phyloP scores from a whole-genome alignment of 208 protist genomes.

The Trypanosoma lewisi region DNA sequence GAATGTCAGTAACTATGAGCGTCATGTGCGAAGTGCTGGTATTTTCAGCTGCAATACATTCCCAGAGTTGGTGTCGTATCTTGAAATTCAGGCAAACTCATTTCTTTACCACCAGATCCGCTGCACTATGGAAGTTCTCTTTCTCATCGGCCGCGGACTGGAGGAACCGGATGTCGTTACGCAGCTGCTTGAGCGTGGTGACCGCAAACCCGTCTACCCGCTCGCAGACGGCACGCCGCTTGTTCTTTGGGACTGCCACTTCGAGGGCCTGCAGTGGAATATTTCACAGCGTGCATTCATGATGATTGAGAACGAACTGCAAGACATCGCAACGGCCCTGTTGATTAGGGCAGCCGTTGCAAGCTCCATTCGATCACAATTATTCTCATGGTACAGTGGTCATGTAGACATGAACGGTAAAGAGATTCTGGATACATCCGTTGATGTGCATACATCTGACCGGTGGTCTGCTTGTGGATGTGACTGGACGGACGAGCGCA shows the following conservation, averaged over 20 bases:
- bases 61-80: conserved; percentile 74
- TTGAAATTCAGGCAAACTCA: conserved; percentile 91
- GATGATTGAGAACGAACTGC: conserved; percentile 54
- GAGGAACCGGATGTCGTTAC: conserved; percentile 63
- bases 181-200: conserved; percentile 59
- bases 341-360: conserved; percentile 53
- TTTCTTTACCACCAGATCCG: conserved; percentile 97
- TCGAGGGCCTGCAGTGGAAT: conserved; percentile 57
- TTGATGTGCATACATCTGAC: conserved; percentile 13
- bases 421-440: background rate
- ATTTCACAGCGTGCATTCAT: conserved; percentile 55
- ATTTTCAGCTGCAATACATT: conserved; percentile 56
- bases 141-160: conserved; percentile 80
- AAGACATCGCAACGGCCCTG: conserved; percentile 74
- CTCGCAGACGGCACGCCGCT: conserved; percentile 78
- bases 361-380: conserved; percentile 59
- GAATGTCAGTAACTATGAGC: conserved; percentile 89
- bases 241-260: conserved; percentile 83
- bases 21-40: conserved; percentile 61
- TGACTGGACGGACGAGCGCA: conserved; percentile 73
- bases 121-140: conserved; percentile 94
- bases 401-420: conserved; percentile 18
- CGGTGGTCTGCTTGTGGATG: conserved; percentile 68
- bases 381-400: conserved; percentile 65
- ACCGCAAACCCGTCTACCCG: conserved; percentile 73